Percentiles rank a stretch among this genome's conserved stretches.
phyloP scores from a whole-genome alignment of 2,329 filamentous ascomycete species.

The Phialocephala subalpina region DNA sequence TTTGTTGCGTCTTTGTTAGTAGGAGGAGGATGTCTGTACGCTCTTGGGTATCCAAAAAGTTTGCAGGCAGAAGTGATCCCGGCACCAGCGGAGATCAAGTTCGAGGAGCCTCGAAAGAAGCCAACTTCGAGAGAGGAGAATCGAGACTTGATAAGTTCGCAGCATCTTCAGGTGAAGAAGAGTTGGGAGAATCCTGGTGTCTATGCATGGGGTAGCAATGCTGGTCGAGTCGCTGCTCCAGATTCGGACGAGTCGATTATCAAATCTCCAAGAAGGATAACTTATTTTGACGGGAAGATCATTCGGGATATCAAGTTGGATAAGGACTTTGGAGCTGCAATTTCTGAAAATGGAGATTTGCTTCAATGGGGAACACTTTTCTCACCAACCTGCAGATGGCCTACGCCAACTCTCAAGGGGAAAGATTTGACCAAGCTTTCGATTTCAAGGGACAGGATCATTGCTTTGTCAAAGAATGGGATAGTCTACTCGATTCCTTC shows the following conservation, averaged over 20 bases:
- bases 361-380: slow-evolving; percentile 91
- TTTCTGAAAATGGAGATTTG: slow-evolving; percentile 87
- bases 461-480: slow-evolving; percentile 79
- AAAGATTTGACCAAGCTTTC: slow-evolving; percentile 81
- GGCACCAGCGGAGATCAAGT: slow-evolving; percentile 62
- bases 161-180: slow-evolving; percentile 86
- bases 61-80: slow-evolving; percentile 42
- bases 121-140: slow-evolving; percentile 73
- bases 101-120: slow-evolving; percentile 70
- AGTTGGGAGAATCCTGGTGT: slow-evolving; percentile 86
- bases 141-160: slow-evolving; percentile 79
- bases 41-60: slow-evolving; percentile 35
- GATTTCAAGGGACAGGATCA: slow-evolving; percentile 82
- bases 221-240: slow-evolving; percentile 84
- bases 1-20: slow-evolving; percentile 35
- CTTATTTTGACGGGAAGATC: slow-evolving; percentile 84
- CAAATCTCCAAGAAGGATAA: slow-evolving; percentile 80
- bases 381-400: slow-evolving; percentile 67
- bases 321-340: slow-evolving; percentile 81
- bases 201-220: slow-evolving; percentile 93
- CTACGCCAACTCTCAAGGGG: slow-evolving; percentile 77
- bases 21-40: slow-evolving; percentile 37
- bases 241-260: slow-evolving; percentile 79
- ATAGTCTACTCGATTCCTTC: slow-evolving; percentile 86
- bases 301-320: slow-evolving; percentile 89